Evolutionary conservation across 306 rosid species (phyloP).

Genomic region (Fragaria nilgerrensis): DNA sequence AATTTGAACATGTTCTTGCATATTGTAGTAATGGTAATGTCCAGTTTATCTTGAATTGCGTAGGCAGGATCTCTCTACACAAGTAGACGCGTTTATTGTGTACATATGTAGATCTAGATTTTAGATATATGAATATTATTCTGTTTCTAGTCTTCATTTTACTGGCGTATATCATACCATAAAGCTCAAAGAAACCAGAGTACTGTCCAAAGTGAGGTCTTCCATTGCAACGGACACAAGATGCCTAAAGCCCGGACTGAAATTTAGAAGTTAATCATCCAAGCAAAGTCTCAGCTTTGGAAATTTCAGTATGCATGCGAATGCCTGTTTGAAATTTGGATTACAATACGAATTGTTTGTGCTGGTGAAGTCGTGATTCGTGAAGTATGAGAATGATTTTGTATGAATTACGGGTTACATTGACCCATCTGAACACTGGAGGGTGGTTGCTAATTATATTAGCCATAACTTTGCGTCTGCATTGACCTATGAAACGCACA

Average conservation of each 20-base stretch:
- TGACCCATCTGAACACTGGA: conserved; percentile 8
- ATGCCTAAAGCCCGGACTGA: not conserved
- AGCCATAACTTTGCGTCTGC: not conserved
- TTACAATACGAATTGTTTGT: not conserved
- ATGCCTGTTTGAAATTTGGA: not conserved
- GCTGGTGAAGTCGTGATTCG: not conserved
- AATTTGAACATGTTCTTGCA: not conserved
- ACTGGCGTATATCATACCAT: not conserved
- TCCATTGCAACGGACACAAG: not conserved
- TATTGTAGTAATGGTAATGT: not conserved
- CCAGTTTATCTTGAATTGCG: not conserved
- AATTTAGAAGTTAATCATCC: not conserved
- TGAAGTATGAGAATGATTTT: not conserved
- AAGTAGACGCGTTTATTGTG: not conserved
- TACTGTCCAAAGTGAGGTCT: not conserved
- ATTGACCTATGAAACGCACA: not conserved
- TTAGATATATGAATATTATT: not conserved
- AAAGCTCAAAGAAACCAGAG: not conserved
- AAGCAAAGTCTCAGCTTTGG: not conserved
- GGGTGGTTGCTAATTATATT: not conserved
- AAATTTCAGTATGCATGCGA: not conserved
- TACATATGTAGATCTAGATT: not conserved
- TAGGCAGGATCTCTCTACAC: not conserved
- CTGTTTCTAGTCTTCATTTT: not conserved
- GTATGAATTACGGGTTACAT: not conserved